Conservation (phyloP, 768 basidiomycete genomes). For the Russula griseocarnosa region DNA sequence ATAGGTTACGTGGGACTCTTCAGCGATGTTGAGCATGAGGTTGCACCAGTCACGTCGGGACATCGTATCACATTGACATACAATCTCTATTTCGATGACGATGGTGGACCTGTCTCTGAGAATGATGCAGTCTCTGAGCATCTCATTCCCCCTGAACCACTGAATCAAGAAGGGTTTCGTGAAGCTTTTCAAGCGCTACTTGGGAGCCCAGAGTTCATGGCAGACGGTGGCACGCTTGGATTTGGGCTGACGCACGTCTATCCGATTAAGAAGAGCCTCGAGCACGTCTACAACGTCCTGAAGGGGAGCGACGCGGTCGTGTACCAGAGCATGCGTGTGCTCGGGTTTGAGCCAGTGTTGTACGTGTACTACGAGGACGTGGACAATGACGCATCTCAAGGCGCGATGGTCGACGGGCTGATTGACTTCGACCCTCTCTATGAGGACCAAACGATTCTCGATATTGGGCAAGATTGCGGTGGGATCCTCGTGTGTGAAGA, state of each 20-base stretch:
- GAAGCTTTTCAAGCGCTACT: background rate
- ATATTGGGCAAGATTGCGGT: too few relatives aligned
- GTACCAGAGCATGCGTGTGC: background rate
- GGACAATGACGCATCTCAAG: too few relatives aligned
- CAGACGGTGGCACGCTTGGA: background rate
- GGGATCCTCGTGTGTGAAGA: too few relatives aligned
- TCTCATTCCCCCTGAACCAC: too few relatives aligned
- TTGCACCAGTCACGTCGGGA: constrained; percentile 27
- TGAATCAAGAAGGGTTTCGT: constrained; percentile 20
- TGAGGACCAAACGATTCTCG: too few relatives aligned
- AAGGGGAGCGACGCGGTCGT: too few relatives aligned
- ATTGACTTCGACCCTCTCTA: too few relatives aligned
- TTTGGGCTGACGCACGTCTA: background rate
- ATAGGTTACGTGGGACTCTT: constrained; percentile 16
- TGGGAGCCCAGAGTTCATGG: background rate
- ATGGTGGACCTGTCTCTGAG: background rate
- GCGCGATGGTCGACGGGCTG: too few relatives aligned
- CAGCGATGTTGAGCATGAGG: too few relatives aligned
- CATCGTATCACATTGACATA: constrained; percentile 42
- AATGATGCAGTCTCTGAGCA: background rate
- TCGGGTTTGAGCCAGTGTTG: constrained; percentile 6
- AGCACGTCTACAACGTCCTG: constrained; percentile 5
- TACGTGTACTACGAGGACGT: background rate
- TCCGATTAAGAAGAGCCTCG: background rate
- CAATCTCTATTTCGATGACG: constrained; percentile 38